These are phyloP conservation scores for Eragrostis tef DNA, from an alignment of 202 grass and related monocot genomes.

Conservation along the genomic window DNA sequence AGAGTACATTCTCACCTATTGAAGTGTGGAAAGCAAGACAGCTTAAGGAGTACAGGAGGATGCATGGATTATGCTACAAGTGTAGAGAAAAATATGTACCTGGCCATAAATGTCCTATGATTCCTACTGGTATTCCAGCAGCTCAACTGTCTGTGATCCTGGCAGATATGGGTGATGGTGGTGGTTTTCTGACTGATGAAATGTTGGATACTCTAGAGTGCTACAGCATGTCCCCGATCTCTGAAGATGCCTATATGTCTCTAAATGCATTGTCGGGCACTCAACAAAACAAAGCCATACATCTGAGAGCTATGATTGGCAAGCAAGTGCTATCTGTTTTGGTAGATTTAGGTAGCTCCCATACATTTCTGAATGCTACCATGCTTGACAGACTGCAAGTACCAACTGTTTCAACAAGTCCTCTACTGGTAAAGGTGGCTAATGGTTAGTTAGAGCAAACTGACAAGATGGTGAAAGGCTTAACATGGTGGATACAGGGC, in stretches of 20 bases:
- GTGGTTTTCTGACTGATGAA: no score
- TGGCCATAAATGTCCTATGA: background rate
- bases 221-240: rapidly evolving
- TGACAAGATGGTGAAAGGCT: no score
- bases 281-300: no score
- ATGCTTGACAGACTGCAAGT: no score
- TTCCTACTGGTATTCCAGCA: no score
- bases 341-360: background rate
- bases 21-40: background rate
- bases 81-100: background rate
- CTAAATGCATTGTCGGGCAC: no score
- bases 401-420: background rate
- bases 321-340: no score
- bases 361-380: background rate
- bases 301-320: no score
- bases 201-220: no score
- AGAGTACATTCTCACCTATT: no score
- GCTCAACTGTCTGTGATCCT: background rate
- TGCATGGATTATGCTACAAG: background rate
- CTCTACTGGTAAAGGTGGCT: background rate
- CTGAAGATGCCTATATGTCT: no score
- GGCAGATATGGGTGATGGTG: background rate
- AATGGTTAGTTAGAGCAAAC: background rate
- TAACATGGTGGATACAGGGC: background rate
- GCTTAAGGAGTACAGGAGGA: background rate